Evolutionary conservation across 345 rosid species (phyloP).

Genomic region (Lepidium africanum): DNA sequence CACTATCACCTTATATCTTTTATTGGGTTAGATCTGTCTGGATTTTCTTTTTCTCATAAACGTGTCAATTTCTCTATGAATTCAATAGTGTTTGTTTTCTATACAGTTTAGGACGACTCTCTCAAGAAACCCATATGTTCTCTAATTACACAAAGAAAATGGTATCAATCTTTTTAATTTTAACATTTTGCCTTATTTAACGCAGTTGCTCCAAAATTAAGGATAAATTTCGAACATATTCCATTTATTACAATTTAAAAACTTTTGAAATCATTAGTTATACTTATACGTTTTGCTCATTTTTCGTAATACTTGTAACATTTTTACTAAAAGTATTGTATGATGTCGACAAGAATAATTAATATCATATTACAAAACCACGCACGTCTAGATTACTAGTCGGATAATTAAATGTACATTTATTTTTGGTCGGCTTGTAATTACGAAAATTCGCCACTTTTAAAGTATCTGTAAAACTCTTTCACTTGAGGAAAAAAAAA

Average conservation of each 20-base stretch:
- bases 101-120: neutral
- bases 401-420: neutral
- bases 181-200: neutral
- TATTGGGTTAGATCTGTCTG: neutral
- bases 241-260: no score
- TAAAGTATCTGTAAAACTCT: neutral
- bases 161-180: neutral
- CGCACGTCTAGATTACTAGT: neutral
- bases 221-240: neutral
- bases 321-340: neutral
- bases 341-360: neutral
- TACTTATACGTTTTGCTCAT: no score
- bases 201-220: neutral
- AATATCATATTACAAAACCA: neutral
- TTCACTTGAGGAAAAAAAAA: neutral
- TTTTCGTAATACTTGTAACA: no score
- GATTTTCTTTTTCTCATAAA: neutral
- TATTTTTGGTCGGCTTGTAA: constrained; percentile 3
- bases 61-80: constrained; percentile 5
- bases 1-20: neutral
- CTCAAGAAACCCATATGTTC: neutral
- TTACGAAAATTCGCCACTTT: neutral
- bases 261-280: no score
- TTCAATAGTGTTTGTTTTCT: neutral
- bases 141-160: no score